phyloP scores from a whole-genome alignment of 177 flowering plant genomes.

The Viscum album region DNA sequence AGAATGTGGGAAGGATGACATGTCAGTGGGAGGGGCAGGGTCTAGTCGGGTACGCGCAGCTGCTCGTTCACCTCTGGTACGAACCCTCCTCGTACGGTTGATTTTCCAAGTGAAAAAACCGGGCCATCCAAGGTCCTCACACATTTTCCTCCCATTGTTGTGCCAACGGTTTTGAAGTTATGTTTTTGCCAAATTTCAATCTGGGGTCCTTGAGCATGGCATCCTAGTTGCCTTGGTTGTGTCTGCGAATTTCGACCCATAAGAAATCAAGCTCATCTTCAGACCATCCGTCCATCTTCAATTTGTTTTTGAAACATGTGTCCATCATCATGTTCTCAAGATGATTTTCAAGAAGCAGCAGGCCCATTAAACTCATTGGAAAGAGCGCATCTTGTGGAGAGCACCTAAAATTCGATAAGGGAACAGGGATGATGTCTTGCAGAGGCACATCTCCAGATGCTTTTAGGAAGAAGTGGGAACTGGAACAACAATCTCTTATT shows the following conservation, averaged over 20 bases:
- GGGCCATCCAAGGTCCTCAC: conserved; percentile 49
- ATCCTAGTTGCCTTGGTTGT: conserved; percentile 88
- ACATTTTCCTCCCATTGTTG: conserved; percentile 72
- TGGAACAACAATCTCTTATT: conserved; percentile 40
- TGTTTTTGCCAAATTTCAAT: conserved; percentile 58
- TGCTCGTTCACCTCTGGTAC: too few species aligned
- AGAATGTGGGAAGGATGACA: too few species aligned
- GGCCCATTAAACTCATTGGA: conserved; percentile 35
- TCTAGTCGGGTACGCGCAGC: too few species aligned
- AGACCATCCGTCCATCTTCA: conserved; percentile 68
- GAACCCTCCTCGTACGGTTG: too few species aligned
- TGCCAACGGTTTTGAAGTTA: conserved; percentile 52
- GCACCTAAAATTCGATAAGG: conserved; percentile 50
- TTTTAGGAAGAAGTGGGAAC: conserved; percentile 34
- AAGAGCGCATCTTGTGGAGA: conserved; percentile 38
- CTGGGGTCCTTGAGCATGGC: conserved; percentile 73
- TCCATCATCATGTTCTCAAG: conserved; percentile 79
- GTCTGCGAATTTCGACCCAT: conserved; percentile 97
- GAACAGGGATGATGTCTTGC: conserved; percentile 42
- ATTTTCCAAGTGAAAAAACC: conserved; percentile 22
- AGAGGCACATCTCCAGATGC: conserved; percentile 22
- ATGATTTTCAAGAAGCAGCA: conserved; percentile 73
- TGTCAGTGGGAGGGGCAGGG: too few species aligned
- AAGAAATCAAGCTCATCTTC: conserved; percentile 95
- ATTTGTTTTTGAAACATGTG: conserved; percentile 36